These are phyloP conservation scores for Phialemonium atrogriseum DNA, from an alignment of 2,329 filamentous ascomycete species.

Conservation along the genomic window DNA sequence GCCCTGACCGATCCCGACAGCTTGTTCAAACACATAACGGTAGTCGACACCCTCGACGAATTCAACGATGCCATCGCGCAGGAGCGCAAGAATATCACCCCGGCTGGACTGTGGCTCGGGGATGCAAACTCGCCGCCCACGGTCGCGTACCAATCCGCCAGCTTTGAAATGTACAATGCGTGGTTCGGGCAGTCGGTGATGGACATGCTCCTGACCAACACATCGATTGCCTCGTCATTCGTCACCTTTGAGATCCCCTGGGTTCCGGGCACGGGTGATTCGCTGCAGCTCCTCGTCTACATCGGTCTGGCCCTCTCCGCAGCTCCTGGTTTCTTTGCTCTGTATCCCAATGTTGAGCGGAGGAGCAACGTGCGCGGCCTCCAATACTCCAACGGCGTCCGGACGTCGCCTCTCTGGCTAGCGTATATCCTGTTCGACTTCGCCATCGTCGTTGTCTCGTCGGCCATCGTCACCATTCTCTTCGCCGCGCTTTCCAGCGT, in stretches of 20 bases:
- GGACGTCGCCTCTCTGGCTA: constrained; percentile 73
- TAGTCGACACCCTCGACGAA: constrained; percentile 55
- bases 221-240: constrained; percentile 63
- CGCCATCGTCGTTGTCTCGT: constrained; percentile 58
- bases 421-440: constrained; percentile 81
- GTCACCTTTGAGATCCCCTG: constrained; percentile 70
- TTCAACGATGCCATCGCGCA: constrained; percentile 59
- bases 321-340: constrained; percentile 77
- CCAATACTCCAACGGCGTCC: constrained; percentile 87
- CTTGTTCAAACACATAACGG: constrained; percentile 30
- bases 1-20: constrained; percentile 9
- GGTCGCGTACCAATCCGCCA: constrained; percentile 63
- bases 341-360: constrained; percentile 84
- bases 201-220: constrained; percentile 57
- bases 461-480: constrained; percentile 58
- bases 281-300: constrained; percentile 73
- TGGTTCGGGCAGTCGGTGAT: constrained; percentile 59
- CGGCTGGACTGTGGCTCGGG: constrained; percentile 73
- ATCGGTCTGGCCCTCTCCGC: constrained; percentile 70
- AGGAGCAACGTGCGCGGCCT: constrained; percentile 71
- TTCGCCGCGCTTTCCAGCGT: constrained; percentile 56
- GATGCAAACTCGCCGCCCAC: constrained; percentile 51
- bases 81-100: constrained; percentile 60
- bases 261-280: constrained; percentile 58
- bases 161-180: constrained; percentile 42